A percentile compares a stretch with the other conserved stretches of the same genome.
phyloP scores from a whole-genome alignment of 139 green algal genomes.

The Micractinium conductrix region DNA sequence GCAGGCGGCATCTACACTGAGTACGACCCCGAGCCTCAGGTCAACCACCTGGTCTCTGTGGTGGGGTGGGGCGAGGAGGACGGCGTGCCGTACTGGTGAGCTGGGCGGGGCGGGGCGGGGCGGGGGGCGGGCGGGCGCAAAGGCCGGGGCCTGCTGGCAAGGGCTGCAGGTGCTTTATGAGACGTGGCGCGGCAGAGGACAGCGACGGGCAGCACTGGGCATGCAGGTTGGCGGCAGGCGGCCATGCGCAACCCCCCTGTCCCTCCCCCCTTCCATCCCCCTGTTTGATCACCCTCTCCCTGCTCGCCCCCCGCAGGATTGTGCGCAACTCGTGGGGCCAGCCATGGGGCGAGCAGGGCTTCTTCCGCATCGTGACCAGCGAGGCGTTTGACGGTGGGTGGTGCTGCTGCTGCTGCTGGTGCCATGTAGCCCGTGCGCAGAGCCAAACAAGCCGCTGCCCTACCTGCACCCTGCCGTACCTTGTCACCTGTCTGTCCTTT shows the following conservation, averaged over 20 bases:
- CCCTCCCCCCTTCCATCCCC: neutral
- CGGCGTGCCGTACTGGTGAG: conserved; percentile 76
- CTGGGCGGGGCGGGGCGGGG: neutral
- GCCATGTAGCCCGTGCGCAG: neutral
- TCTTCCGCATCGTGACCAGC: conserved; percentile 79
- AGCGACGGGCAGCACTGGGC: neutral
- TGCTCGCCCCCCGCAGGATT: neutral
- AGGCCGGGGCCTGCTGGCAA: neutral
- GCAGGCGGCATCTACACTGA: conserved; percentile 37
- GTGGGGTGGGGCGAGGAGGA: conserved; percentile 86
- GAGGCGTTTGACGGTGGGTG: conserved; percentile 52
- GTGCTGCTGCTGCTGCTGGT: neutral
- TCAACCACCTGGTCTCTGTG: conserved; percentile 90
- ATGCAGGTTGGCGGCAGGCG: neutral
- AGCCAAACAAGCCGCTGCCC: no score
- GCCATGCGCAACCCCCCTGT: neutral
- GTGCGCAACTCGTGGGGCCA: conserved; percentile 75
- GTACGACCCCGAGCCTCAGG: conserved; percentile 24
- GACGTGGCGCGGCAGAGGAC: neutral
- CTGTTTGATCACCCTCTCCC: neutral
- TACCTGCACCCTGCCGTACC: no score
- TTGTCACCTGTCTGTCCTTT: no score
- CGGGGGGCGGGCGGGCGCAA: no score
- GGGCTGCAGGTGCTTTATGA: neutral
- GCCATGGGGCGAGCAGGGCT: conserved; percentile 73